Base-by-base conservation (phyloP, 495 filamentous ascomycete genomes). In the Platismatia glauca region DNA sequence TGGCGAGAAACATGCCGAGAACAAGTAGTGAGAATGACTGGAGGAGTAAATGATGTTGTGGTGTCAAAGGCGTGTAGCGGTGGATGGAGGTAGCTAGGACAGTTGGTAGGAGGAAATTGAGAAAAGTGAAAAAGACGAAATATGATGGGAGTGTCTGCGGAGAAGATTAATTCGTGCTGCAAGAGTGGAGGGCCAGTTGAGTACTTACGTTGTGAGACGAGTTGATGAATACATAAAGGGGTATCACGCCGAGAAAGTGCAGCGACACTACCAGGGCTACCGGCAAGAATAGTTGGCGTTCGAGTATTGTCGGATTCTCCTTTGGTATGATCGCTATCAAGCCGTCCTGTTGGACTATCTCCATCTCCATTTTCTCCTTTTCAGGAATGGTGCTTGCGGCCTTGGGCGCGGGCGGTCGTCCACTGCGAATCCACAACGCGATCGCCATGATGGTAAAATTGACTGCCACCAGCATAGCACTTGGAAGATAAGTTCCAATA, bases 381-480 rank as follows among this genome's bases (percentile, higher is more conserved):
- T 71, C 63, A 0, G 59, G 22, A 48, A 73, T 69, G 35, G 73
- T 70, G 35, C 61, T 69, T 61, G 62, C 65, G n/a, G 66, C 31
- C 64, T 67, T 65, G 52, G 48, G 48, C 39, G 29, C 56, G 3
- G n/a, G 64, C 46, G 69, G 69, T 41, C 80, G 75, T 63, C 92
- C 94, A 62, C 88, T 94, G 71, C 89, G 84, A 56, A 96, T 79
- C 94, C 94, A 98, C 35, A 97, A 75, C 7, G 86, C 85, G 66
- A 98, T 94, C 11, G 93, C 89, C 79, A 90, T 95, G 76, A 98
- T 92, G 24, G 89, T 95, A 66, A 97, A 97, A 71, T 92, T 97
- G 29, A 81, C 87, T 11, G 95, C 95, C 61, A 98, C 82, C 34
- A 97, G 75, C 95, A 98, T 97, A 9, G 92, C 94, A 73, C 91